phyloP scores from a whole-genome alignment of 257 asterid genomes.

The Linderniella brevidens region DNA sequence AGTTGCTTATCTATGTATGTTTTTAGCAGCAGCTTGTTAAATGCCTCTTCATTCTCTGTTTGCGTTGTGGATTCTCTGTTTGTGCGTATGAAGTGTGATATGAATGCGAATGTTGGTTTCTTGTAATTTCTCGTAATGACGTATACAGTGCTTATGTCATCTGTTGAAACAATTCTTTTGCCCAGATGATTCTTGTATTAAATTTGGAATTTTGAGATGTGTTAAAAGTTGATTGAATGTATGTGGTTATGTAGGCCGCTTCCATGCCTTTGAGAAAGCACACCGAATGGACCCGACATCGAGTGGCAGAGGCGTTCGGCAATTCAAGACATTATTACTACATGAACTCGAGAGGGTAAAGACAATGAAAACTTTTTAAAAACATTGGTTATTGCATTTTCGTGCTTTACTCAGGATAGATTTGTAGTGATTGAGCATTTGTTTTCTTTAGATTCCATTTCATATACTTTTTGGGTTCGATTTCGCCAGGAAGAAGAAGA shows the following conservation, averaged over 20 bases:
- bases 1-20: conserved; percentile 68
- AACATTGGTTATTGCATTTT: too few species aligned
- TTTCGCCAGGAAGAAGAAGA: conserved; percentile 60
- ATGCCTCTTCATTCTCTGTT: not conserved
- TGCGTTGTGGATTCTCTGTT: not conserved
- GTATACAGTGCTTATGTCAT: not conserved
- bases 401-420: too few species aligned
- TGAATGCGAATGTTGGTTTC: too few species aligned
- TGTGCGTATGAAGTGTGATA: not conserved
- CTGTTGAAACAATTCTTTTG: not conserved
- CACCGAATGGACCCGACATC: conserved; percentile 79
- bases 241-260: conserved; percentile 48
- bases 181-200: not conserved
- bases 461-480: conserved; percentile 12
- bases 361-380: conserved; percentile 11
- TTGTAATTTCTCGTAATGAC: too few species aligned
- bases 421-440: too few species aligned
- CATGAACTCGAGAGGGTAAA: conserved; percentile 73
- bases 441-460: too few species aligned
- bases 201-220: not conserved
- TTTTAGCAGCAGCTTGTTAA: not conserved
- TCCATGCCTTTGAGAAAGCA: conserved; percentile 93
- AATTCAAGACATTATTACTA: conserved; percentile 77
- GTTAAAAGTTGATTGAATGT: not conserved
- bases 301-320: conserved; percentile 92